These are phyloP conservation scores for Pachyrhizus erosus DNA, from an alignment of 306 rosid species.

Conservation along the genomic window DNA sequence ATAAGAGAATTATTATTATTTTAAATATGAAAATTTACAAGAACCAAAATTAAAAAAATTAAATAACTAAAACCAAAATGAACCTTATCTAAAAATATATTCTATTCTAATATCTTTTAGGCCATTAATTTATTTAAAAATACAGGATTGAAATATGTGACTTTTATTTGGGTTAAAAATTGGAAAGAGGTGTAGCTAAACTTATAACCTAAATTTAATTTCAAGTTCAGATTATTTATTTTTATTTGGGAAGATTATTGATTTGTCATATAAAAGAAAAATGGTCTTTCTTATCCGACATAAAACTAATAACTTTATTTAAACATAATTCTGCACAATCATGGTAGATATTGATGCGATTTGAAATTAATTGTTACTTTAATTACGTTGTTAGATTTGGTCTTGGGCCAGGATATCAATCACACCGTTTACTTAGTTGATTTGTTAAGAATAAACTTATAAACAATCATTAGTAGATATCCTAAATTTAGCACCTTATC, in stretches of 20 bases:
- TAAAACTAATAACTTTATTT: not conserved
- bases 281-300: not conserved
- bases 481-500: not conserved
- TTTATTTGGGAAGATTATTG: not conserved
- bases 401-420: not conserved
- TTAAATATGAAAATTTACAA: no score
- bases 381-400: slow-evolving; percentile 25
- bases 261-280: not conserved
- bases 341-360: not conserved
- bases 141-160: no score
- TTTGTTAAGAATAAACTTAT: not conserved
- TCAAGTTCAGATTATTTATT: not conserved
- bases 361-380: not conserved
- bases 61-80: not conserved
- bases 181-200: not conserved
- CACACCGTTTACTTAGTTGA: not conserved
- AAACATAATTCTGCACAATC: not conserved
- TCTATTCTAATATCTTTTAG: not conserved
- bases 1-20: not conserved
- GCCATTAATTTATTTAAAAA: not conserved
- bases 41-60: no score
- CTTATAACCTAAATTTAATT: not conserved
- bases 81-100: not conserved
- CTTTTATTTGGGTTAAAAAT: not conserved
- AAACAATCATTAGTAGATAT: not conserved